Base-by-base conservation (phyloP, 768 basidiomycete species). In the Porphyrellus cyaneotinctus region DNA sequence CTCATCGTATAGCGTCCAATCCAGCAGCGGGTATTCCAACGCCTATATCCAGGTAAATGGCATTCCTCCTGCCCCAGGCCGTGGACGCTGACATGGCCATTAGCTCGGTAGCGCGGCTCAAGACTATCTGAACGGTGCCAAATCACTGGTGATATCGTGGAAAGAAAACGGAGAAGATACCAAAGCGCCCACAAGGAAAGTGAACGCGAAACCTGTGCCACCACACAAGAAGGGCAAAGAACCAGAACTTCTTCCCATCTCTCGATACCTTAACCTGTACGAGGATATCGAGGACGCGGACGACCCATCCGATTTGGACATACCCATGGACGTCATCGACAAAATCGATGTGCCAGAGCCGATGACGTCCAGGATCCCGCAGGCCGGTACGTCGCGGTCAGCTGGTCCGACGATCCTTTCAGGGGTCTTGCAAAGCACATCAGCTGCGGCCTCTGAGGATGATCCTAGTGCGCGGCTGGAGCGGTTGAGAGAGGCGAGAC, bases 11-110 rank as follows among this genome's bases (percentile, higher is more conserved):
- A 74, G 78, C n/a, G 69, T 76, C 30, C 69, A 70, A 18, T 76
- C 74, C 15, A 76, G 77, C 49, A 60, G 66, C n/a, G 79, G 81
- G 11, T 87, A 70, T 64, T 77, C 78, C 37, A 72, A 58, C 9
- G 69, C 77, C 1, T 86, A 87, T 56, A 60, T 85, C 31, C 70
- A 76, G 72, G 85, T 83, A 49, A 43, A 64, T 20, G 2, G 0
- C 18, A 2, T 24, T 35, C 43, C 24, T 32, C 14, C 2, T 28
- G 15, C 30, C 15, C 43, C 7, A n/a, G 14, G 9, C 6, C 15
- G 18, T 32, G 20, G 32, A 39, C 14, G 17, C 41, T 63, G 35
- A 59, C 41, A 26, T 18, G n/a, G 30, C 26, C 17, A 12, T 37
- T 45, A 70, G 52, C 50, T 53, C 30, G 63, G 64, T 18, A 32